phyloP scores from a whole-genome alignment of 352 stramenopile species.

The Discostella stelligera region DNA sequence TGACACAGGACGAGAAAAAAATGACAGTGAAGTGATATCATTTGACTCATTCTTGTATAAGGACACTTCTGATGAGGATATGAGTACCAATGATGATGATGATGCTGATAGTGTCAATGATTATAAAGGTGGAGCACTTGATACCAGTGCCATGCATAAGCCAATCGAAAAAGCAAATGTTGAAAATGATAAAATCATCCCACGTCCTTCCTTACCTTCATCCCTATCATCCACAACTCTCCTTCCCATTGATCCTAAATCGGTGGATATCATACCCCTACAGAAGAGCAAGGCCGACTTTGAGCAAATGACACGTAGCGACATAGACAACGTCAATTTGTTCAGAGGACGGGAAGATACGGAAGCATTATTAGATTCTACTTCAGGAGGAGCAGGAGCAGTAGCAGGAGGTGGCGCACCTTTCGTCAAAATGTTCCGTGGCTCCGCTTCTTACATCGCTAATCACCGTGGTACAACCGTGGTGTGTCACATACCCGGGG shows the following conservation, averaged over 20 bases:
- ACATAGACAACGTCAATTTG: conserved; percentile 5
- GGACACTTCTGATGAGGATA: not conserved
- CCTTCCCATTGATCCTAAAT: conserved; percentile 49
- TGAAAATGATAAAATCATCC: not conserved
- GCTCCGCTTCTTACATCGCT: conserved; percentile 97
- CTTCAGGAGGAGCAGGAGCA: not conserved
- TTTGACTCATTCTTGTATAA: not conserved
- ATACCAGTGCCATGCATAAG: not conserved
- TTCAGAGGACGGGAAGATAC: not conserved
- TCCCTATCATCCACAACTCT: conserved; percentile 8
- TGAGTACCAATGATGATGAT: conserved; percentile 10
- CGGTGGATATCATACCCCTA: conserved; percentile 48
- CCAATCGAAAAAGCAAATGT: conserved; percentile 1
- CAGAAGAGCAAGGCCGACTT: conserved; percentile 19
- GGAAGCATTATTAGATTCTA: not conserved
- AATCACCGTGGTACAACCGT: conserved; percentile 93
- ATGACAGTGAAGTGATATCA: too few relatives aligned
- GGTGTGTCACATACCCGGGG: conserved; percentile 94
- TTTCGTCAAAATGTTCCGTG: conserved; percentile 89
- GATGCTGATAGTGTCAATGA: conserved; percentile 10
- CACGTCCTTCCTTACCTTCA: not conserved
- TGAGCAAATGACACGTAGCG: not conserved
- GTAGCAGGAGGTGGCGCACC: conserved; percentile 2
- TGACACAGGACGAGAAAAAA: conserved; percentile 6
- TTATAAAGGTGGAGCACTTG: not conserved